Percentiles rank a stretch among this genome's conserved stretches.
These are phyloP conservation scores for Arthrinium puccinioides DNA, from an alignment of 2,329 filamentous ascomycete genomes.

Conservation along the genomic window DNA sequence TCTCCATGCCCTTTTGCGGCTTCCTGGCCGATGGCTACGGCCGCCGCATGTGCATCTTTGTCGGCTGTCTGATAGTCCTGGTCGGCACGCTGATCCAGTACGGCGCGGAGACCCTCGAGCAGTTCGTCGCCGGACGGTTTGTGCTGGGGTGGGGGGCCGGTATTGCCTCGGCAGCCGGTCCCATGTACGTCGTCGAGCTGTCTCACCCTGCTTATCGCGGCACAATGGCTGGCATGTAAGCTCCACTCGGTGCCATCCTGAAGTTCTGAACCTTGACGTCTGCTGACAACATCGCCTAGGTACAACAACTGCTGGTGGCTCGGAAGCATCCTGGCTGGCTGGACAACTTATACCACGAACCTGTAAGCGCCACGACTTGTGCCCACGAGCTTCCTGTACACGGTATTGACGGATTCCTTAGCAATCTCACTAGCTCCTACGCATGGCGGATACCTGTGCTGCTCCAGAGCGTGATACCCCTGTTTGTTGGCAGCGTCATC, in stretches of 20 bases:
- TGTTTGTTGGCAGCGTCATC: constrained; percentile 33
- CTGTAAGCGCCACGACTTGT: constrained; percentile 20
- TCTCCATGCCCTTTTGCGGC: constrained; percentile 39
- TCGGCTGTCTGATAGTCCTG: constrained; percentile 41
- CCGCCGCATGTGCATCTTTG: constrained; percentile 43
- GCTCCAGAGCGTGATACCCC: constrained; percentile 34
- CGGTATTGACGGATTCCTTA: not conserved
- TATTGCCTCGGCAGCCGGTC: constrained; percentile 48
- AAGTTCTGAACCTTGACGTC: no score
- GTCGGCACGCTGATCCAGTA: constrained; percentile 39
- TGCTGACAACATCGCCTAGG: no score
- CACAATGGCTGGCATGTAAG: constrained; percentile 47
- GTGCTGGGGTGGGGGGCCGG: constrained; percentile 47
- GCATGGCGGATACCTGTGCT: constrained; percentile 50
- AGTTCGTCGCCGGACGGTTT: constrained; percentile 48
- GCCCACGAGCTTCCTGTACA: no score
- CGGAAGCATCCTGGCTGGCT: constrained; percentile 33
- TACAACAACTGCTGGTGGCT: constrained; percentile 29
- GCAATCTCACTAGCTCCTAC: not conserved
- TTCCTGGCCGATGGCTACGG: constrained; percentile 41
- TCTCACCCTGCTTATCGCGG: constrained; percentile 54
- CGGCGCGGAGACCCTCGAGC: constrained; percentile 31
- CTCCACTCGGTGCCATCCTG: not conserved
- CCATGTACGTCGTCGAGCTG: constrained; percentile 53
- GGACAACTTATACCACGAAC: constrained; percentile 33